Evolutionary conservation across 192 early-diverging fungal genomes (phyloP).

Genomic region (Lobulomyces angularis): DNA sequence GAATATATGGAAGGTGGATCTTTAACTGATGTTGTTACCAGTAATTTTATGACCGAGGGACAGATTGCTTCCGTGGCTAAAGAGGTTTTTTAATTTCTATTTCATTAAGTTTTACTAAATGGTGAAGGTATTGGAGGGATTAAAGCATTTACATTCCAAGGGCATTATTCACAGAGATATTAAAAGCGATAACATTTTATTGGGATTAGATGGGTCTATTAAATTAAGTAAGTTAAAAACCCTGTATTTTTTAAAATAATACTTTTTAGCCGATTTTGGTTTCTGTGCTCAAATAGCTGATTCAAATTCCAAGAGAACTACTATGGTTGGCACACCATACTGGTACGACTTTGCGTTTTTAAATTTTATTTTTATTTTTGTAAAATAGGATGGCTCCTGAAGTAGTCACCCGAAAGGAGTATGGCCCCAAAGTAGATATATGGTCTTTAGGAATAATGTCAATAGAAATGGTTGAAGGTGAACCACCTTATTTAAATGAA

Average conservation of each 20-base stretch:
- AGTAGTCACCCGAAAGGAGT: slow-evolving; percentile 50
- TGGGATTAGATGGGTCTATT: slow-evolving; percentile 61
- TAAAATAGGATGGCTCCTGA: slow-evolving; percentile 38
- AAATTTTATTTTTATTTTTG: neutral
- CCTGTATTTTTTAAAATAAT: slow-evolving; percentile 8
- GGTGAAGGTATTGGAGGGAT: slow-evolving; percentile 30
- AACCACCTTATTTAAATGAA: slow-evolving; percentile 91
- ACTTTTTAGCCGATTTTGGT: slow-evolving; percentile 74
- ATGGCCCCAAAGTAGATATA: slow-evolving; percentile 60
- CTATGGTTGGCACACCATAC: slow-evolving; percentile 81
- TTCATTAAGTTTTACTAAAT: slow-evolving; percentile 26
- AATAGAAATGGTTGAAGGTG: slow-evolving; percentile 94
- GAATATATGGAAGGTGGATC: slow-evolving; percentile 86
- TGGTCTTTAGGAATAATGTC: slow-evolving; percentile 96
- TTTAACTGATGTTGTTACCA: slow-evolving; percentile 70
- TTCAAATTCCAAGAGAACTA: slow-evolving; percentile 69
- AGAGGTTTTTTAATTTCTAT: slow-evolving; percentile 43
- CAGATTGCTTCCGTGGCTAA: slow-evolving; percentile 90
- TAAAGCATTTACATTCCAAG: slow-evolving; percentile 47
- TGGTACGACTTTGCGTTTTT: slow-evolving; percentile 39
- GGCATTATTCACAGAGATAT: slow-evolving; percentile 64
- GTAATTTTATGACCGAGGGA: slow-evolving; percentile 71
- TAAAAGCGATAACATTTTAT: slow-evolving; percentile 52
- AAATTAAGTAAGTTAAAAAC: slow-evolving; percentile 42
- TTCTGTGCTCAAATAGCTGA: slow-evolving; percentile 86